Evolutionary conservation across 345 rosid species (phyloP).

Genomic region (Euphorbia lathyris): DNA sequence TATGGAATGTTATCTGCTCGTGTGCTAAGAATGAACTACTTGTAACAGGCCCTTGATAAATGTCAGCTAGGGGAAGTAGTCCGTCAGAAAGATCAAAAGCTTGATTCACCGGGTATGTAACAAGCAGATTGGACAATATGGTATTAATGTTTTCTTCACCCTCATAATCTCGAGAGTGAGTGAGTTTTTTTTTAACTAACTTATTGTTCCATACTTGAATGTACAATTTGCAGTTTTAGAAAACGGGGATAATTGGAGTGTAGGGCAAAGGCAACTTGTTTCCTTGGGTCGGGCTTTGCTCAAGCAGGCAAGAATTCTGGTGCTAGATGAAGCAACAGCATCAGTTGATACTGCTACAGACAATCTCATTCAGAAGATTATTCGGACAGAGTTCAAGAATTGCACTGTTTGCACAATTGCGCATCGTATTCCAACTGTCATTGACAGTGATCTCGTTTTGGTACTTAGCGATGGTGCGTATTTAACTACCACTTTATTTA

Average conservation of each 20-base stretch:
- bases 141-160: neutral
- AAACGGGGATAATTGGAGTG: constrained; percentile 99
- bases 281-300: constrained; percentile 90
- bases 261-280: constrained; percentile 95
- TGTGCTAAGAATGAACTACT: constrained; percentile 4
- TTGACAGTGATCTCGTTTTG: constrained; percentile 94
- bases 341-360: constrained; percentile 98
- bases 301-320: constrained; percentile 86
- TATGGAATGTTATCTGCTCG: neutral
- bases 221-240: constrained; percentile 59
- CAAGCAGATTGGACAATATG: constrained; percentile 7
- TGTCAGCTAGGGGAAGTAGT: constrained; percentile 89
- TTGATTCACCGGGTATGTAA: constrained; percentile 75
- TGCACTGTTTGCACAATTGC: constrained; percentile 99
- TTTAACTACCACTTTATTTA: neutral
- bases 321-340: constrained; percentile 98
- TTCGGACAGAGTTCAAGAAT: constrained; percentile 81
- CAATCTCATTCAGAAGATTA: constrained; percentile 90
- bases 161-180: neutral
- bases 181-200: constrained; percentile 4
- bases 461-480: constrained; percentile 90
- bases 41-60: constrained; percentile 83
- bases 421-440: constrained; percentile 95
- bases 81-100: constrained; percentile 80
- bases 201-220: constrained; percentile 15